Conservation (phyloP, 148 eudicot species). For the Tetragonia tetragonoides region DNA sequence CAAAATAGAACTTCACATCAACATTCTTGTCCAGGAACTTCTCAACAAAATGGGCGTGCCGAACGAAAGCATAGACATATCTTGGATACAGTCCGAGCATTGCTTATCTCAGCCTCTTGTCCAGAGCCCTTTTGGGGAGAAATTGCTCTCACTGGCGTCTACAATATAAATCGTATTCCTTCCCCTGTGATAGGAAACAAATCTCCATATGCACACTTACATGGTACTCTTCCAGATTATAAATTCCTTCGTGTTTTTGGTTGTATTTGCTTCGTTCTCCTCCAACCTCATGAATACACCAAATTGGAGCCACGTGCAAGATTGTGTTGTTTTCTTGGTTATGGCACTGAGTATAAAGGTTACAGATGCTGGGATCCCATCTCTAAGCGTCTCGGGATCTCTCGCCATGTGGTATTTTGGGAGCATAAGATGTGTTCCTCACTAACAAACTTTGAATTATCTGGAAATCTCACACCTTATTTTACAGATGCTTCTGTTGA, state of each 20-base stretch:
- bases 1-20: too few relatives aligned
- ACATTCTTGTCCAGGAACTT: too few relatives aligned
- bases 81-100: not conserved
- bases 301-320: too few relatives aligned
- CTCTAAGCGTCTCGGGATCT: not conserved
- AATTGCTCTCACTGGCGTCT: not conserved
- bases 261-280: not conserved
- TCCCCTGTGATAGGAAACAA: not conserved
- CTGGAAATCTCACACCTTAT: not conserved
- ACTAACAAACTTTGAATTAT: not conserved
- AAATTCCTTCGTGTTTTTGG: not conserved
- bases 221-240: constrained; percentile 1
- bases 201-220: constrained; percentile 19
- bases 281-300: not conserved
- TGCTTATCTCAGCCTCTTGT: not conserved
- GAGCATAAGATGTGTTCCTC: not conserved
- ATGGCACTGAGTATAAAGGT: too few relatives aligned
- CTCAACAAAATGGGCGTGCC: too few relatives aligned
- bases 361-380: not conserved
- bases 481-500: not conserved
- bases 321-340: too few relatives aligned
- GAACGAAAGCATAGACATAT: too few relatives aligned
- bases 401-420: not conserved
- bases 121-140: constrained; percentile 3
- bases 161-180: constrained; percentile 6